These are phyloP conservation scores for Trypanosoma theileri DNA, from an alignment of 208 protist species.

Conservation along the genomic window DNA sequence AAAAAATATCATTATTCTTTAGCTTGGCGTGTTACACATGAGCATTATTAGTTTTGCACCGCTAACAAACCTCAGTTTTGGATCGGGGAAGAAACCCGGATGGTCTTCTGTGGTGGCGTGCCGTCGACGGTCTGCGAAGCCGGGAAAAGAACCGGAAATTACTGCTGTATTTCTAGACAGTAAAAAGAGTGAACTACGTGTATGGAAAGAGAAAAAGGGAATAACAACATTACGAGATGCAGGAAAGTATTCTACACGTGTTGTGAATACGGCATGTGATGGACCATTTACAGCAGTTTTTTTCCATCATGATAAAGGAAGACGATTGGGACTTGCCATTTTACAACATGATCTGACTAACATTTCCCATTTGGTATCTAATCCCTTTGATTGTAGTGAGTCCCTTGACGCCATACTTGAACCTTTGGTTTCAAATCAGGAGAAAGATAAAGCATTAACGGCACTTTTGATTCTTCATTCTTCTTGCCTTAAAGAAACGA, in stretches of 20 bases:
- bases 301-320: conserved; percentile 33
- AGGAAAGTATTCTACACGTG: conserved; percentile 28
- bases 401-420: conserved; percentile 23
- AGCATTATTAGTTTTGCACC: conserved; percentile 11
- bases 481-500: conserved; percentile 36
- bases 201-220: conserved; percentile 25
- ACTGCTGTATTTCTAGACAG: conserved; percentile 23
- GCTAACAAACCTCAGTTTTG: conserved; percentile 12
- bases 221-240: conserved; percentile 21
- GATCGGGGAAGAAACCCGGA: conserved; percentile 14
- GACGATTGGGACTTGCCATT: conserved; percentile 27
- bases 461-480: conserved; percentile 32
- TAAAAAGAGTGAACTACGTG: conserved; percentile 18
- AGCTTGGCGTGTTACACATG: conserved; percentile 8
- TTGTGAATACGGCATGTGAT: conserved; percentile 24
- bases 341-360: conserved; percentile 23
- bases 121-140: not conserved
- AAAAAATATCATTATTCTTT: not conserved
- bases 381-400: conserved; percentile 31
- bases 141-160: conserved; percentile 7
- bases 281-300: conserved; percentile 24
- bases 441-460: conserved; percentile 7
- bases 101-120: conserved; percentile 6
- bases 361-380: conserved; percentile 11
- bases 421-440: conserved; percentile 1